phyloP scores from a whole-genome alignment of 2,329 filamentous ascomycete species.

The Pestalotiopsis sp. region DNA sequence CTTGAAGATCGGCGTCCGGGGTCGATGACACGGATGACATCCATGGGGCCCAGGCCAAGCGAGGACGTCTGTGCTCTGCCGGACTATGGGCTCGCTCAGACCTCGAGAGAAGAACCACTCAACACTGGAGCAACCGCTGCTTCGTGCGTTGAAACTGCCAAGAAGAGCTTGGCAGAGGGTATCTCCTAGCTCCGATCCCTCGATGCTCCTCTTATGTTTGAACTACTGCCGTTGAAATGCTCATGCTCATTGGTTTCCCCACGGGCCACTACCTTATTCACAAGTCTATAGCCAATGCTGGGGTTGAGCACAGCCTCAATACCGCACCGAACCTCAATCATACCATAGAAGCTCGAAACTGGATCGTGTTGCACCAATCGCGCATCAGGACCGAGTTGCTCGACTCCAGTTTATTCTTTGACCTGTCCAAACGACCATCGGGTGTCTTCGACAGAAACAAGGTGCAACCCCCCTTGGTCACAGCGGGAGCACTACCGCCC shows the following conservation, averaged over 20 bases:
- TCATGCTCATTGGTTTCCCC: constrained; percentile 7
- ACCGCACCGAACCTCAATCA: not conserved
- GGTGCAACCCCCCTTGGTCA: not conserved
- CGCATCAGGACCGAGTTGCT: not conserved
- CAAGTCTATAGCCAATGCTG: constrained; percentile 9
- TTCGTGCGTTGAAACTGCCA: constrained; percentile 11
- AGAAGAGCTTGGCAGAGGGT: constrained; percentile 7
- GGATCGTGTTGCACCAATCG: constrained; percentile 10
- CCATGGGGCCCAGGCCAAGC: not conserved
- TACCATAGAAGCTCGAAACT: not conserved
- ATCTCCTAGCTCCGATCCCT: constrained; percentile 1
- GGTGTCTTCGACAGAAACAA: not conserved
- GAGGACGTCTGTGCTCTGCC: not conserved
- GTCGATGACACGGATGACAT: constrained; percentile 6
- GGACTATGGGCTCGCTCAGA: constrained; percentile 4
- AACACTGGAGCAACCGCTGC: not conserved
- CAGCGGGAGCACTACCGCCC: not conserved
- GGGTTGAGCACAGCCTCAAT: constrained; percentile 10
- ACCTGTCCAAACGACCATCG: not conserved
- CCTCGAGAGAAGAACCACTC: not conserved
- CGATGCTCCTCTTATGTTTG: not conserved
- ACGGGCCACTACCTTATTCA: constrained; percentile 4
- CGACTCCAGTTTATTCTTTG: not conserved
- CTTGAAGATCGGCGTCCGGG: not conserved
- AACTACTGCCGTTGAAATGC: not conserved